Evolutionary conservation across 371 early-diverging fungal species (phyloP).

Genomic region (Funneliformis caledonium): DNA sequence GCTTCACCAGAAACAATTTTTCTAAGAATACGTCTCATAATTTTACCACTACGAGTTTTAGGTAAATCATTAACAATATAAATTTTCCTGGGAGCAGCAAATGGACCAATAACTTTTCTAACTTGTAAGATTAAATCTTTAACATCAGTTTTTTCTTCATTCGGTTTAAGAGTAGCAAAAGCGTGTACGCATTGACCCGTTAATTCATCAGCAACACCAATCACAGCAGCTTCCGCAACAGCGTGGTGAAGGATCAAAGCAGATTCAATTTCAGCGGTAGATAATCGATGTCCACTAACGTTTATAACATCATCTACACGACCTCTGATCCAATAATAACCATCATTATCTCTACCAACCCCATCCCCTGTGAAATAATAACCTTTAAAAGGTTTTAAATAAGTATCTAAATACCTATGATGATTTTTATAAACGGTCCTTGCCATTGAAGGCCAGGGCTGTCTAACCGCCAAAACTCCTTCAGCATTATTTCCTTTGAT

Average conservation of each 20-base stretch:
- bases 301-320: constrained; percentile 98
- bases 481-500: constrained; percentile 79
- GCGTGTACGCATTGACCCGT: constrained; percentile 89
- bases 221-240: constrained; percentile 95
- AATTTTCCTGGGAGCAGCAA: constrained; percentile 90
- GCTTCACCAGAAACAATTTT: constrained; percentile 89
- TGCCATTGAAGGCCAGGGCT: constrained; percentile 96
- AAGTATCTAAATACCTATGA: constrained; percentile 88
- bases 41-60: constrained; percentile 98
- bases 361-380: constrained; percentile 93
- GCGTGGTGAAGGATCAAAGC: constrained; percentile 79
- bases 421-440: constrained; percentile 92
- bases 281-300: constrained; percentile 96
- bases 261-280: constrained; percentile 96
- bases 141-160: constrained; percentile 49
- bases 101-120: constrained; percentile 92
- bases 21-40: constrained; percentile 93
- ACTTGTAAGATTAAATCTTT: constrained; percentile 78
- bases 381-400: constrained; percentile 85
- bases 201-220: constrained; percentile 91
- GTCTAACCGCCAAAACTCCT: constrained; percentile 90
- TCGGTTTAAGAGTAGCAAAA: constrained; percentile 72
- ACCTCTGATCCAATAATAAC: constrained; percentile 95
- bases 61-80: constrained; percentile 89
- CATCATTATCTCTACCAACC: constrained; percentile 87